Evolutionary conservation across 164 flowering plant genomes (phyloP).

Genomic region (Liriodendron chinense): DNA sequence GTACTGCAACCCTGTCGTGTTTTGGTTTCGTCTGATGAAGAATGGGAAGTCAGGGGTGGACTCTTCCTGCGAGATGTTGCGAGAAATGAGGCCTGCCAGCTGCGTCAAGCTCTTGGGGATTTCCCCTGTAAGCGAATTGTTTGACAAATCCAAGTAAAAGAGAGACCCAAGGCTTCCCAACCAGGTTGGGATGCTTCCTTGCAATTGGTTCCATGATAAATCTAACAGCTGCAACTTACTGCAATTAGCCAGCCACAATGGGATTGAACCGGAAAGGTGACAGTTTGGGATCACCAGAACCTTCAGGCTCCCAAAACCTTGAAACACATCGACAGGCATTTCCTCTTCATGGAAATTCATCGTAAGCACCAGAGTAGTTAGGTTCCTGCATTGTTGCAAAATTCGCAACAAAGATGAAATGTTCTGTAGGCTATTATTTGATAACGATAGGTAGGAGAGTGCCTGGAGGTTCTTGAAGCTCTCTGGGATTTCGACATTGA

Average conservation of each 20-base stretch:
- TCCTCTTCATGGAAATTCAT: conserved; percentile 67
- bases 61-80: not conserved
- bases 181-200: conserved; percentile 46
- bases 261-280: conserved; percentile 61
- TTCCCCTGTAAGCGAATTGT: conserved; percentile 24
- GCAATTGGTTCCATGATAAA: conserved; percentile 73
- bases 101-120: conserved; percentile 23
- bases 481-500: conserved; percentile 52
- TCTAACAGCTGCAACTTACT: conserved; percentile 60
- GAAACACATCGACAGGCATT: conserved; percentile 37
- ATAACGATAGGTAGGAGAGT: conserved; percentile 58
- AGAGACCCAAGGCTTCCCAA: conserved; percentile 18
- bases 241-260: conserved; percentile 54
- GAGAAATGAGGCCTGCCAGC: conserved; percentile 13
- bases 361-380: conserved; percentile 63
- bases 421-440: conserved; percentile 60
- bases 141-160: conserved; percentile 30
- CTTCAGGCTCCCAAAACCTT: conserved; percentile 50
- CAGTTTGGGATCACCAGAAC: conserved; percentile 61
- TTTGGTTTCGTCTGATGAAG: conserved; percentile 7
- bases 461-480: conserved; percentile 43
- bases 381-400: conserved; percentile 62
- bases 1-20: conserved; percentile 5
- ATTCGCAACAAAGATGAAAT: conserved; percentile 44
- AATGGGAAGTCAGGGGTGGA: conserved; percentile 8